Base-by-base conservation (phyloP, 106 monocot genomes). In the Phalaenopsis aphrodite region DNA sequence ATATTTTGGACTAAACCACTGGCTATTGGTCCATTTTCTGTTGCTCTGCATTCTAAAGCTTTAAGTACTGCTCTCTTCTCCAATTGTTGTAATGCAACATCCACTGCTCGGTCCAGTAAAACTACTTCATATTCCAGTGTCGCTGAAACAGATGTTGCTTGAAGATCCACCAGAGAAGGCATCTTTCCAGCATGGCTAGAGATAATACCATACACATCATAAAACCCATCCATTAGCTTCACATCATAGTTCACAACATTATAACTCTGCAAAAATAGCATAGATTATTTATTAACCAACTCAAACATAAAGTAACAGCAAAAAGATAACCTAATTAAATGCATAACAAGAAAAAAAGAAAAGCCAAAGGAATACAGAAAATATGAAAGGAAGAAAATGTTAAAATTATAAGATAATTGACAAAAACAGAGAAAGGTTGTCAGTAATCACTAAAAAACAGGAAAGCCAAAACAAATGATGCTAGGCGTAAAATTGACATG, bases 241-340 rank as follows among this genome's bases (percentile, higher is more conserved):
- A 89, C 91, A 79, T 91, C 89, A 79, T 91, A 91, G 82, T 92
- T 83, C 49, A 92, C 87, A 78, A 87, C 92, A 85, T 85, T 89
- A 77, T 89, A 87, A 78, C 68, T 89, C 90, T 90, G 90, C 72
- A 86, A 58, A 30, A 76, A 76, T 49, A 76, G 49, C 21, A 76
- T 48, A 49, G 3, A 49, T 30, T 11, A 52, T 10, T 24, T 48
- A 42, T 2, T 49, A 49, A 76, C 19, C 30, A 49, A 76, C 71
- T 43, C 41, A 74, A 42, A 19, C 74, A 74, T 19, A 45, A 74
- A 12, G n/a, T 18, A 45, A 36, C 74, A 74, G n/a, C n/a, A 74
- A 4, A 6, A 43, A 45, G 8, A 74, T 42, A 74, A 41, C 15
- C 38, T 39, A 39, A 69, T 39, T 12, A 39, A 8, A 69, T 15